Evolutionary conservation across 2,329 filamentous ascomycete genomes (phyloP).

Genomic region (Neocatenulostroma microsporum): DNA sequence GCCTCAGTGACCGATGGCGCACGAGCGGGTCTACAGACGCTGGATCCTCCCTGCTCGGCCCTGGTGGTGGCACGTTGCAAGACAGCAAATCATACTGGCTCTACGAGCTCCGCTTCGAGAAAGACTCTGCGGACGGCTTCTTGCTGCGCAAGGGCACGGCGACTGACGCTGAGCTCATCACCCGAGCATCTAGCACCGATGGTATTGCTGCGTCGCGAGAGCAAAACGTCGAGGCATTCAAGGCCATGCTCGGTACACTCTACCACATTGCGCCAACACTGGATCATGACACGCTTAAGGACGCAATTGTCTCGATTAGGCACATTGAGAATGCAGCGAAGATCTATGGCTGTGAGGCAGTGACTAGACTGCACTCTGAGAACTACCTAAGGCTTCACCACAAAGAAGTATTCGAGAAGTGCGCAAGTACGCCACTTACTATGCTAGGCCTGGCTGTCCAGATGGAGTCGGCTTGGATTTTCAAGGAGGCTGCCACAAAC

Average conservation of each 20-base stretch:
- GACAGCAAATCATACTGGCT: background rate
- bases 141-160: background rate
- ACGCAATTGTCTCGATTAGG: background rate
- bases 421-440: background rate
- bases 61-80: background rate
- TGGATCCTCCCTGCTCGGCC: too few relatives aligned
- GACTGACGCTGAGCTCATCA: slow-evolving; percentile 4
- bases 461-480: slow-evolving; percentile 4
- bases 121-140: slow-evolving; percentile 3
- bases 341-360: background rate
- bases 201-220: background rate
- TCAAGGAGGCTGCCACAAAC: slow-evolving; percentile 6
- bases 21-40: too few relatives aligned
- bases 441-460: slow-evolving; percentile 6
- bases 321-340: background rate
- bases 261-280: slow-evolving; percentile 2
- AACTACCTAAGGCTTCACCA: slow-evolving; percentile 2
- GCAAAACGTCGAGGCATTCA: slow-evolving; percentile 2
- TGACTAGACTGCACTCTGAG: slow-evolving; percentile 1
- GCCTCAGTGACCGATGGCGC: slow-evolving; percentile 9
- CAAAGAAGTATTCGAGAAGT: background rate
- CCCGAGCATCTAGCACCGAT: background rate
- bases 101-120: slow-evolving; percentile 11
- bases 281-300: background rate
- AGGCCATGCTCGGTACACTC: background rate